Conservation (phyloP, 192 early-diverging fungal species). For the Spizellomyces sp. region DNA sequence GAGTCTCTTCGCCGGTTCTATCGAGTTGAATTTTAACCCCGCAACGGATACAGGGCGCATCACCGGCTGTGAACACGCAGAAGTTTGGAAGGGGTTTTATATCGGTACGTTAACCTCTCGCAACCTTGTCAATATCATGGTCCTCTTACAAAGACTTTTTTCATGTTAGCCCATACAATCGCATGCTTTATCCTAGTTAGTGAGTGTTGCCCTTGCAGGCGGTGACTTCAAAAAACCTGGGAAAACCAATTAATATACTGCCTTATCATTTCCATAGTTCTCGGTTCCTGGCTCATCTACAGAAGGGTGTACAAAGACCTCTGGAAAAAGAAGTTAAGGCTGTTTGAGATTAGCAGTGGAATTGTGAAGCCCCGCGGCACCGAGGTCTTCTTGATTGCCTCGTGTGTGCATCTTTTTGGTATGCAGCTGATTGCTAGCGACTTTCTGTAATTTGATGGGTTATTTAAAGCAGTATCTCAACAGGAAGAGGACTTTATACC, state of each 20-base stretch:
- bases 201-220: no score
- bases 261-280: no score
- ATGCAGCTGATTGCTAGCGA: no score
- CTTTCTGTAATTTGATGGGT: no score
- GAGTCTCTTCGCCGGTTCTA: background rate
- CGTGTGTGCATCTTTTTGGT: background rate
- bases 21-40: background rate
- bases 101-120: background rate
- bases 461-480: no score
- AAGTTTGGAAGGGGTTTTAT: conserved; percentile 1
- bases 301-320: background rate
- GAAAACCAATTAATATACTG: no score
- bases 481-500: background rate
- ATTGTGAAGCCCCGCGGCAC: background rate
- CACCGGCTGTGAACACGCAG: background rate
- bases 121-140: background rate
- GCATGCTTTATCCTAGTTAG: no score
- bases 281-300: background rate
- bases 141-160: no score
- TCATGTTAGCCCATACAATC: no score
- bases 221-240: no score
- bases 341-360: background rate
- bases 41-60: background rate
- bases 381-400: background rate
- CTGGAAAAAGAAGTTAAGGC: background rate